Evolutionary conservation across 2,329 filamentous ascomycete species (phyloP).

Genomic region (Aspergillus oerlinghausenensis): DNA sequence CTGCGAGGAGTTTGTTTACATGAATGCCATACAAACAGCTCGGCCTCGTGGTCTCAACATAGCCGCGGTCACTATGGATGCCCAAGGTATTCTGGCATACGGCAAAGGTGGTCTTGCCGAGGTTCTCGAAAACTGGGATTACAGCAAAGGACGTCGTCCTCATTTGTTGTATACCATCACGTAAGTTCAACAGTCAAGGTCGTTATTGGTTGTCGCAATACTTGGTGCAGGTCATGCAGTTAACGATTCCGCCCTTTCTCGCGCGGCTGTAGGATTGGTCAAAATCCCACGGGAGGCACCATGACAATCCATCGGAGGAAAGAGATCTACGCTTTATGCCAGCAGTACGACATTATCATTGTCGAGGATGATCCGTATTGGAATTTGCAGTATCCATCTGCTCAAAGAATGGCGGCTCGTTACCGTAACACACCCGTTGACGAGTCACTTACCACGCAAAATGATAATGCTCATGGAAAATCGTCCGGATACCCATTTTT

Average conservation of each 20-base stretch:
- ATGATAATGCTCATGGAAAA: constrained; percentile 42
- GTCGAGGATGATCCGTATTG: constrained; percentile 95
- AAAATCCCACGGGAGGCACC: constrained; percentile 79
- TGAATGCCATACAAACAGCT: constrained; percentile 66
- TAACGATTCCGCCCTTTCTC: constrained; percentile 4
- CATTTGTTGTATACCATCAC: constrained; percentile 88
- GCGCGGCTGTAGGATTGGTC: constrained; percentile 61
- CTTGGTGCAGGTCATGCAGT: background rate
- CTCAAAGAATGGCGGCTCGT: constrained; percentile 42
- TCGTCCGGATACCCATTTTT: constrained; percentile 71
- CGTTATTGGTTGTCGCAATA: background rate
- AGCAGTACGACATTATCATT: constrained; percentile 82
- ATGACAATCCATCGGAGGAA: constrained; percentile 68
- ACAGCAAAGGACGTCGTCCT: constrained; percentile 65
- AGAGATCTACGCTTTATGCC: constrained; percentile 75
- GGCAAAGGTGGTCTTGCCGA: constrained; percentile 72
- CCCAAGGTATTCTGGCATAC: constrained; percentile 69
- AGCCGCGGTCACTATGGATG: constrained; percentile 70
- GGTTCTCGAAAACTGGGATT: constrained; percentile 79
- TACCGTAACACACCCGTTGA: constrained; percentile 24
- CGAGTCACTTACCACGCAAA: constrained; percentile 33
- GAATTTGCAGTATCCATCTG: constrained; percentile 84
- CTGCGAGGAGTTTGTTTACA: constrained; percentile 76
- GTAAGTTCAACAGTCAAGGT: constrained; percentile 48
- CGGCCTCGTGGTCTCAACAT: constrained; percentile 67